Evolutionary conservation across 148 eudicot species (phyloP).

Genomic region (Cornus kousa): DNA sequence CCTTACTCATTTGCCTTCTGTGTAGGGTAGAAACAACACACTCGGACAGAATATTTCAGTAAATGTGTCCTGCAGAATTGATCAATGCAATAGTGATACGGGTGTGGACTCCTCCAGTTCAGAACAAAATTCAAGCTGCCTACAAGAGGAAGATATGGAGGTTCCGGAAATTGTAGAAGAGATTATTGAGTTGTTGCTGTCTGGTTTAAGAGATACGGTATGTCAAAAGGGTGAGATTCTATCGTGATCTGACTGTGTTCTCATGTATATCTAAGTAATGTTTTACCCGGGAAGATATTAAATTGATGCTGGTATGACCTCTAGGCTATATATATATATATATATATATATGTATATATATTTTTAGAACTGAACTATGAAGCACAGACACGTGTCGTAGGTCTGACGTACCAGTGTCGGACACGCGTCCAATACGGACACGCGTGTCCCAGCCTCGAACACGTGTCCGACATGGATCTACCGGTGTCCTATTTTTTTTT

Average conservation of each 20-base stretch:
- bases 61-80: conserved; percentile 24
- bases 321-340: neutral
- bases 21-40: conserved; percentile 62
- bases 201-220: conserved; percentile 94
- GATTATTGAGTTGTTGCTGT: conserved; percentile 75
- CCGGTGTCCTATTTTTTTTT: too few relatives aligned
- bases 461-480: too few relatives aligned
- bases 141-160: conserved; percentile 85
- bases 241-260: neutral
- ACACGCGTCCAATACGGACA: too few relatives aligned
- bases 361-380: too few relatives aligned
- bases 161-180: conserved; percentile 92
- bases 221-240: conserved; percentile 38
- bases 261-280: neutral
- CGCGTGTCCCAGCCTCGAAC: too few relatives aligned
- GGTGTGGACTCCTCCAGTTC: conserved; percentile 24
- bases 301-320: neutral
- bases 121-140: conserved; percentile 30
- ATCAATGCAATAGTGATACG: conserved; percentile 21
- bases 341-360: too few relatives aligned
- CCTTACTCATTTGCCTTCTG: neutral
- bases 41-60: conserved; percentile 53
- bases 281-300: neutral
- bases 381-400: too few relatives aligned
- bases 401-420: too few relatives aligned